Base-by-base conservation (phyloP, 345 rosid species). In the Cardamine resedifolia region DNA sequence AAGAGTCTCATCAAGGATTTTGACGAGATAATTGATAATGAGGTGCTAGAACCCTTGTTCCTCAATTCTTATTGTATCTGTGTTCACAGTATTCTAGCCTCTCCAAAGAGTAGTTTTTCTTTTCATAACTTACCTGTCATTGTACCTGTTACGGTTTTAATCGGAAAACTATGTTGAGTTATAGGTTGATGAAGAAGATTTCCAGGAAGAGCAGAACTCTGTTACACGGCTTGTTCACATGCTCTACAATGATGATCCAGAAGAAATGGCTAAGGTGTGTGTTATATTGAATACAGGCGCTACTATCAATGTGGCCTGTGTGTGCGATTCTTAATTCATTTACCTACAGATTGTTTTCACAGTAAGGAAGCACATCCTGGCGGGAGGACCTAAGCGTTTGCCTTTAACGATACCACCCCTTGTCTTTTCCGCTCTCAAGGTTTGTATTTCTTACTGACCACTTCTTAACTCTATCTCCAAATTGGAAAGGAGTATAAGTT, bases 141-240 rank as follows among this genome's bases (percentile, higher is more conserved):
- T 74, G 61, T 66, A 14, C 9, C 23, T 6, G 43, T 18, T 44
- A 66, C 41, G 10, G 55, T 47, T 24, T 67, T 66, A 43, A 55
- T 50, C 1, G 56, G 56, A 30, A 47, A 31, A 20, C 45, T 70
- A 71, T 66, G 34, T 45, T n/a, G 55, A 43, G 14, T 47, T 68
- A 30, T 80, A 94, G 97, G 71, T 88, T 68, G 96, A 91, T 82
- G 98, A 89, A 84, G 97, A 94, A 74, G 98, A 94, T 79, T 94
- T 94, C 74, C 88, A 86, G 83, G 97, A 94, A 81, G 97, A 94
- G 84, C 98, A 94, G 82, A 91, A 85, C 75, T 81, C 89, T 74
- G 96, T 94, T 70, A 90, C 96, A 64, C 90, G 97, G 60, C 89
- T 94, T 48, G 82, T 91, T 81, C 95, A 88, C 81, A 85, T 88